Evolutionary conservation across 306 rosid species (phyloP), one percentile per base, ranked within the genome.

Genomic region (Lupinus albus): DNA sequence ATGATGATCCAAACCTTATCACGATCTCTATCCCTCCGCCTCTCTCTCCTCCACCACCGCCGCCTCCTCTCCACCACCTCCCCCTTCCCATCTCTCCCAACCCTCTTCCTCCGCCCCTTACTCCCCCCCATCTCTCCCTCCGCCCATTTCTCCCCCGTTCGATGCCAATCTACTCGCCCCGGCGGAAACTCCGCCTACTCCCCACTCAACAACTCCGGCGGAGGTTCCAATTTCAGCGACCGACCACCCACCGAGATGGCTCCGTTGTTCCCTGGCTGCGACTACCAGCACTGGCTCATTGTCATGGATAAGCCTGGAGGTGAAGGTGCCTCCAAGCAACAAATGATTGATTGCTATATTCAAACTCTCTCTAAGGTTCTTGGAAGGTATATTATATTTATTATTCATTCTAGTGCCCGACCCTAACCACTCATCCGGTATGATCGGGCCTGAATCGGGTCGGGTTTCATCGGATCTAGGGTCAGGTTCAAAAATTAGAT

Each of bases 281-380:
- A 93, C 66, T 93, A 93, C 70, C 71, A 90, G 74, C 99, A 93
- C 81, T 93, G 94, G 96, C 97, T 93, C 68, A 93, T 93, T 17
- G 89, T 93, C 33, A 90, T 93, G 88, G 99, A 94, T 6, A 82
- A 88, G 65, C 99, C 99, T 10, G 97, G 96, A 0, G 99, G 99
- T 0, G 92, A 85, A 28, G 89, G 81, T 2, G 95, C 96, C 21
- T 52, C 80, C 28, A 94, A 94, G 74, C 84, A 94, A 48, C 84
- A 88, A 65, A 94, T 94, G 96, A 94, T 94, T 36, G 90, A 90
- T 39, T 85, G 88, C 50, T 90, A 94, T 20, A 14, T 94, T 2
- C 78, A 94, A 61, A 90, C 99, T 60, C 88, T 91, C 0, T 86
- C 97, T 14, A 82, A 86, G 59, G 74, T 90, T 30, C 45, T 93